Conservation (phyloP, 768 basidiomycete genomes). For the Termitomyces sp. region DNA sequence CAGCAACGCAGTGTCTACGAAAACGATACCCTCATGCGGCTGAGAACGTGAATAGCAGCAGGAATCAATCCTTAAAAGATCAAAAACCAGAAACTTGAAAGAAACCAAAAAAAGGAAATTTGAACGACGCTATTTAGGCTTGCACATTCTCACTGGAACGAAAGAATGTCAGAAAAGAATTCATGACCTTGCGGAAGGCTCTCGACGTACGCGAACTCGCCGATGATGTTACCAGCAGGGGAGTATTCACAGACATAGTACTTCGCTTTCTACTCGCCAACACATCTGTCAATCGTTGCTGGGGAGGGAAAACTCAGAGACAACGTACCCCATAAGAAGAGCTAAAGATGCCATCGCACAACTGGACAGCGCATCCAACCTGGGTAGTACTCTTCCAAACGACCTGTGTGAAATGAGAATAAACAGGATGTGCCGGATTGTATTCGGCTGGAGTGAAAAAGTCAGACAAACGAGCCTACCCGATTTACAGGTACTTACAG, state of each 20-base stretch:
- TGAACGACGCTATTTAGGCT: slow-evolving; percentile 20
- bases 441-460: slow-evolving; percentile 45
- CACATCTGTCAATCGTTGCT: neutral
- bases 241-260: slow-evolving; percentile 72
- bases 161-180: neutral
- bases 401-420: slow-evolving; percentile 73
- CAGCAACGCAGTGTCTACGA: neutral
- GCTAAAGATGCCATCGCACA: slow-evolving; percentile 57
- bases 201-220: slow-evolving; percentile 52
- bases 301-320: neutral
- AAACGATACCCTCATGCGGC: neutral
- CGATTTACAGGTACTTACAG: slow-evolving; percentile 36
- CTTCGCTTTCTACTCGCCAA: slow-evolving; percentile 40
- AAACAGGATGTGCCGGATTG: slow-evolving; percentile 48
- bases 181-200: neutral
- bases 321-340: slow-evolving; percentile 49
- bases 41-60: neutral
- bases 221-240: slow-evolving; percentile 60
- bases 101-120: slow-evolving; percentile 3
- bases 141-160: slow-evolving; percentile 41
- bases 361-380: slow-evolving; percentile 58
- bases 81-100: neutral
- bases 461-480: neutral
- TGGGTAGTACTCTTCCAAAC: slow-evolving; percentile 69
- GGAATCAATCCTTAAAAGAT: slow-evolving; percentile 13